Conservation (phyloP, 2,329 filamentous ascomycete species). For the Alternaria atra region DNA sequence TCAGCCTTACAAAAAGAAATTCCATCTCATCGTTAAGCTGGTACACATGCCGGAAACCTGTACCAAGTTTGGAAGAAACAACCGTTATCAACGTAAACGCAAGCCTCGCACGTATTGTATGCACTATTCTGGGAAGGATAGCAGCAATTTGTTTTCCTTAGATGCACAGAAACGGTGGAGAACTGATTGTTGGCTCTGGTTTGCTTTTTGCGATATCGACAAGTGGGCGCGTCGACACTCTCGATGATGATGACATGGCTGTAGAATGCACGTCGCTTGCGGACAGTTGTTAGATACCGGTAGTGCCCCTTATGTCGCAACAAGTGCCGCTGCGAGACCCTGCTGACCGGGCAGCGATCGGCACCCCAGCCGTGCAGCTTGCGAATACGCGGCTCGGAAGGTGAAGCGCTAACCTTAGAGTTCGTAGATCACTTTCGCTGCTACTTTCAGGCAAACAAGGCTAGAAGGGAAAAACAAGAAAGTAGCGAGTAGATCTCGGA, state of each 20-base stretch:
- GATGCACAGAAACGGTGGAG: neutral
- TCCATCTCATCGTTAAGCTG: neutral
- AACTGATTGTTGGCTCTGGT: neutral
- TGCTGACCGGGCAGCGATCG: neutral
- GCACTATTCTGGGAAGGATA: neutral
- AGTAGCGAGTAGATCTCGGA: neutral
- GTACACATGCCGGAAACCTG: neutral
- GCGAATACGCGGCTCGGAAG: constrained; percentile 1
- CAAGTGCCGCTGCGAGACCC: neutral
- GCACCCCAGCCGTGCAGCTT: constrained; percentile 4
- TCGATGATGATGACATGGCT: neutral
- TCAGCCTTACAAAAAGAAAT: constrained; percentile 1
- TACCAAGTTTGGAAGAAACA: neutral
- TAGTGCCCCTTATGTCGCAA: neutral
- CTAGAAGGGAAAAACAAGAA: constrained; percentile 4
- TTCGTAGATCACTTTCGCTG: neutral
- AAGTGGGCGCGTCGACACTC: neutral
- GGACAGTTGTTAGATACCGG: neutral
- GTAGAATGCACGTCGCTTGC: constrained; percentile 1
- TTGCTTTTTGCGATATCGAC: constrained; percentile 3
- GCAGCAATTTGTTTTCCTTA: neutral
- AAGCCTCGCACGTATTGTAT: neutral
- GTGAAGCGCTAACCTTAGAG: neutral
- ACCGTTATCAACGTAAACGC: neutral
- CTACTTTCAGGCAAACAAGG: neutral